These are phyloP conservation scores for Fusarium sterilihyphosum DNA, from an alignment of 2,329 filamentous ascomycete genomes.

Conservation along the genomic window DNA sequence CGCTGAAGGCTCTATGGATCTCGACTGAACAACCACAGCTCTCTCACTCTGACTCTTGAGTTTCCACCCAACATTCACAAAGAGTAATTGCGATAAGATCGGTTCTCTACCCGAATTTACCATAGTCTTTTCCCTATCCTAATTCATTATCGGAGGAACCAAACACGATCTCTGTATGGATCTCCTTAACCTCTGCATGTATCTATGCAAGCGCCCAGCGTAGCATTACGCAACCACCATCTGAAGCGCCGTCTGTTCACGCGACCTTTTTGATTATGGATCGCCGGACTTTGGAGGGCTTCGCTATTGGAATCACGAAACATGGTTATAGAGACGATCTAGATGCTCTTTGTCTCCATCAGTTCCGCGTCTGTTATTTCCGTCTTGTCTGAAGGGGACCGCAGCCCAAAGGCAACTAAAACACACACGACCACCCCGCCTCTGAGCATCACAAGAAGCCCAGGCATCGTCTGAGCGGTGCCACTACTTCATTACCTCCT, in stretches of 20 bases:
- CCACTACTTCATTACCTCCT: background rate
- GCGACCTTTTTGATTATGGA: constrained; percentile 31
- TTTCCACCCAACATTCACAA: background rate
- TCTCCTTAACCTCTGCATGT: constrained; percentile 5
- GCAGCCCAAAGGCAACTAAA: background rate
- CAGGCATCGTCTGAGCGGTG: constrained; percentile 4
- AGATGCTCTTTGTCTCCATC: constrained; percentile 26
- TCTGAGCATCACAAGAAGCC: background rate
- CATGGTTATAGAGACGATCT: constrained; percentile 41
- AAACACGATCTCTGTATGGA: constrained; percentile 18
- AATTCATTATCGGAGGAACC: constrained; percentile 23
- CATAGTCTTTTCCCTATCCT: constrained; percentile 21
- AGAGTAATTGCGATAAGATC: constrained; percentile 29
- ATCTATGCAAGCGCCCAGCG: background rate
- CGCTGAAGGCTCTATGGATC: constrained; percentile 52
- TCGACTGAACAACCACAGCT: constrained; percentile 45
- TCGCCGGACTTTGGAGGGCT: constrained; percentile 35
- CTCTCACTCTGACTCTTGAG: background rate
- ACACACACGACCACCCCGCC: background rate
- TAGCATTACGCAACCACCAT: background rate
- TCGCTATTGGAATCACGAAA: constrained; percentile 38
- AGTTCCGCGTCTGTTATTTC: constrained; percentile 2
- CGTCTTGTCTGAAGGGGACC: constrained; percentile 6
- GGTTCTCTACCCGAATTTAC: constrained; percentile 30
- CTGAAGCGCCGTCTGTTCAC: background rate